phyloP scores from a whole-genome alignment of 2,329 filamentous ascomycete genomes.

The Rugonectria rugulosa region DNA sequence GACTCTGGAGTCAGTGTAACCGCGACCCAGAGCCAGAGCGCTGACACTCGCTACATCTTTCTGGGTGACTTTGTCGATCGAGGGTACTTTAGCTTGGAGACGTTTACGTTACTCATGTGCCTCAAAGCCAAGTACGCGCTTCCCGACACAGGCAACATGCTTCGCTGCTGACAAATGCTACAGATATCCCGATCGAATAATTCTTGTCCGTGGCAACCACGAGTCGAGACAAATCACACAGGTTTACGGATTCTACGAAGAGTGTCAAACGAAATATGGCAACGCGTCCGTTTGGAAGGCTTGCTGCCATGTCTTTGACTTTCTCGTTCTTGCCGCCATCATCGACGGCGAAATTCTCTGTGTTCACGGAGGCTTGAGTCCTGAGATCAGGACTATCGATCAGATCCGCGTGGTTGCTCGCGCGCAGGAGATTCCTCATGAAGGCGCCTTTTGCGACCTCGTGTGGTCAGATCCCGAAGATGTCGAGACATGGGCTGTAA shows the following conservation, averaged over 20 bases:
- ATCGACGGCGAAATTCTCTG: constrained; percentile 99
- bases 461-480: constrained; percentile 99
- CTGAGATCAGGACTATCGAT: constrained; percentile 95
- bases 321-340: constrained; percentile 93
- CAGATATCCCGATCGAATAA: constrained; percentile 93
- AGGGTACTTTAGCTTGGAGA: constrained; percentile 97
- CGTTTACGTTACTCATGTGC: constrained; percentile 95
- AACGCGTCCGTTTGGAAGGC: constrained; percentile 99
- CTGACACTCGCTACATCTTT: constrained; percentile 66
- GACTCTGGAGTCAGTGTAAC: constrained; percentile 47
- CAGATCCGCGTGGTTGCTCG: constrained; percentile 99
- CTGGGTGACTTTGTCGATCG: constrained; percentile 95
- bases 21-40: constrained; percentile 52
- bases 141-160: background rate
- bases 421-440: constrained; percentile 96
- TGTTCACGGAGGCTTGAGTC: constrained; percentile 90
- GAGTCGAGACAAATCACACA: constrained; percentile 98
- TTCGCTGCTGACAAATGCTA: constrained; percentile 30
- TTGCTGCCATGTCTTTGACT: constrained; percentile 99
- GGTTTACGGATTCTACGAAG: constrained; percentile 98
- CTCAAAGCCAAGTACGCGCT: constrained; percentile 73
- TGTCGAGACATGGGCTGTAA: constrained; percentile 94
- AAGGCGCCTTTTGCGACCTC: constrained; percentile 96
- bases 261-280: constrained; percentile 97
- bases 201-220: constrained; percentile 97